Evolutionary conservation across 768 basidiomycete genomes (phyloP).

Genomic region (Leccinum truebloodii): DNA sequence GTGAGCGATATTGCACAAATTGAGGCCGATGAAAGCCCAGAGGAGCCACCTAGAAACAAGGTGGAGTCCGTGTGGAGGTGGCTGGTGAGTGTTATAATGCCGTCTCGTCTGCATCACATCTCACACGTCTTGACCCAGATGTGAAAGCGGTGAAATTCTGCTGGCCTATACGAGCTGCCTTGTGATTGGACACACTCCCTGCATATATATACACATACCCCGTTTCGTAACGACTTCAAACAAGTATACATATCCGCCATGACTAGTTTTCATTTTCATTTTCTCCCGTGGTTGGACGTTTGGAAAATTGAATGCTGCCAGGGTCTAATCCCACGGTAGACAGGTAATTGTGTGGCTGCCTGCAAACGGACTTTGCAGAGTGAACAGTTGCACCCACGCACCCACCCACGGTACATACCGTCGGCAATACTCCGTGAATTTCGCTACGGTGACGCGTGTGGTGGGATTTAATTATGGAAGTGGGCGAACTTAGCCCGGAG

Average conservation of each 20-base stretch:
- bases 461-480: background rate
- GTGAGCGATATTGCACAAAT: constrained; percentile 66
- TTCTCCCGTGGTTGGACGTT: background rate
- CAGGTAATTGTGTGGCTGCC: too few species aligned
- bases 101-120: background rate
- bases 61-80: constrained; percentile 74
- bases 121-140: constrained; percentile 18
- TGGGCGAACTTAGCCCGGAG: too few species aligned
- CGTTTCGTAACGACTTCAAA: background rate
- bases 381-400: too few species aligned
- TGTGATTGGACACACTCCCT: background rate
- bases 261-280: background rate
- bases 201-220: constrained; percentile 2
- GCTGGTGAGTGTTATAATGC: constrained; percentile 54
- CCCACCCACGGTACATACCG: too few species aligned
- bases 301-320: background rate
- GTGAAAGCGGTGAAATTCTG: constrained; percentile 12
- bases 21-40: constrained; percentile 69
- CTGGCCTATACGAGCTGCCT: background rate
- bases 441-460: too few species aligned
- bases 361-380: too few species aligned
- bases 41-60: constrained; percentile 68
- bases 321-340: background rate
- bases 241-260: too few species aligned
- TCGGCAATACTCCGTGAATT: too few species aligned